These are phyloP conservation scores for Diaporthe australafricana DNA, from an alignment of 2,329 filamentous ascomycete species.

Conservation along the genomic window DNA sequence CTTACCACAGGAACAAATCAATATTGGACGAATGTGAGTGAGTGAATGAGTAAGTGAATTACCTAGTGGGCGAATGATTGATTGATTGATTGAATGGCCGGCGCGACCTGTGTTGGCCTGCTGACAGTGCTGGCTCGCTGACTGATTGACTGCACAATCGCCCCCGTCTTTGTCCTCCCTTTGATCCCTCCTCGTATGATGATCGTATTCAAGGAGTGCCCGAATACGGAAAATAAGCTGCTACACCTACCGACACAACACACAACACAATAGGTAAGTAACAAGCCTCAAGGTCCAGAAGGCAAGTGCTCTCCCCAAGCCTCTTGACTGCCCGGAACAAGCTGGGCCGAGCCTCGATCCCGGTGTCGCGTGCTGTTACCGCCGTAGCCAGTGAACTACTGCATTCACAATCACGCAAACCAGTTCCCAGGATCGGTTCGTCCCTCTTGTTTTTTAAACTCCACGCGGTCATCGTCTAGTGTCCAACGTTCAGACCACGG, in stretches of 20 bases:
- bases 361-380: too few relatives aligned
- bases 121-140: neutral
- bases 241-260: conserved; percentile 3
- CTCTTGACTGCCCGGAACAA: neutral
- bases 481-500: neutral
- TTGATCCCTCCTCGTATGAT: conserved; percentile 15
- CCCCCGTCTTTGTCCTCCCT: neutral
- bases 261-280: conserved; percentile 10
- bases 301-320: neutral
- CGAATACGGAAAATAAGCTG: conserved; percentile 24
- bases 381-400: too few relatives aligned
- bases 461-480: conserved; percentile 15
- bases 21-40: neutral
- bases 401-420: conserved; percentile 9
- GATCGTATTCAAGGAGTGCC: conserved; percentile 1
- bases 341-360: neutral
- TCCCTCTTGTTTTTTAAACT: neutral
- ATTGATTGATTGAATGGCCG: neutral
- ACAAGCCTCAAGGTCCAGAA: neutral
- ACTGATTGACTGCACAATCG: too few relatives aligned
- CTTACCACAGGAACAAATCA: neutral
- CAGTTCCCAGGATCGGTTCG: neutral
- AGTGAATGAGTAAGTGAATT: neutral
- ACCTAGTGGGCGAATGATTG: neutral
- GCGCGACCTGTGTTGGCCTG: neutral